These are phyloP conservation scores for Leccinum pellstonianum DNA, from an alignment of 768 basidiomycete genomes.

Conservation along the genomic window DNA sequence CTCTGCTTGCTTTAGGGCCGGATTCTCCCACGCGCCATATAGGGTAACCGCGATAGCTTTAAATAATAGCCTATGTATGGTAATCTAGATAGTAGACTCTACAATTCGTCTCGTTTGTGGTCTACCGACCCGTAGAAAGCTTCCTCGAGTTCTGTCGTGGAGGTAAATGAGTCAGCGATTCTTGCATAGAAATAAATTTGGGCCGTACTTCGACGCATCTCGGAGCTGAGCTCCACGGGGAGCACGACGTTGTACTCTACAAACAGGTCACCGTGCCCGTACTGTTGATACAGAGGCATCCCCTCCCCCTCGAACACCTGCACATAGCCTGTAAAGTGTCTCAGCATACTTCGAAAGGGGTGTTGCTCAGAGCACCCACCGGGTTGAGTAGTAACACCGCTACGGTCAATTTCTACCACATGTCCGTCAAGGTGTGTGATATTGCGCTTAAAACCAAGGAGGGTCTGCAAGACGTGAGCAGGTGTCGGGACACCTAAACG, in stretches of 20 bases:
- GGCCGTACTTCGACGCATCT: constrained; percentile 73
- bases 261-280: constrained; percentile 75
- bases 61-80: background rate
- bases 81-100: constrained; percentile 13
- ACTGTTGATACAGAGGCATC: constrained; percentile 70
- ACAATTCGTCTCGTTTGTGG: constrained; percentile 41
- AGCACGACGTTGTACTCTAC: constrained; percentile 93
- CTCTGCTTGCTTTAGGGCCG: constrained; percentile 28
- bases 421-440: constrained; percentile 92
- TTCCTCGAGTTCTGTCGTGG: constrained; percentile 49
- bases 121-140: constrained; percentile 46
- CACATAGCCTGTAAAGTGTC: constrained; percentile 62
- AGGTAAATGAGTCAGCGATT: constrained; percentile 10
- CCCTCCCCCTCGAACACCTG: constrained; percentile 87
- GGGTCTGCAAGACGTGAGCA: constrained; percentile 53
- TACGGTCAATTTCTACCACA: constrained; percentile 62
- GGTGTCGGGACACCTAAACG: background rate
- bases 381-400: constrained; percentile 92
- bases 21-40: constrained; percentile 24
- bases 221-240: constrained; percentile 66
- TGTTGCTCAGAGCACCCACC: constrained; percentile 40
- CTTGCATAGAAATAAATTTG: background rate
- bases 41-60: constrained; percentile 3
- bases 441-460: constrained; percentile 94
- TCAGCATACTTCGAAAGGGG: background rate